Evolutionary conservation across 2,329 filamentous ascomycete species (phyloP).

Genomic region (Apiospora saccharicola): DNA sequence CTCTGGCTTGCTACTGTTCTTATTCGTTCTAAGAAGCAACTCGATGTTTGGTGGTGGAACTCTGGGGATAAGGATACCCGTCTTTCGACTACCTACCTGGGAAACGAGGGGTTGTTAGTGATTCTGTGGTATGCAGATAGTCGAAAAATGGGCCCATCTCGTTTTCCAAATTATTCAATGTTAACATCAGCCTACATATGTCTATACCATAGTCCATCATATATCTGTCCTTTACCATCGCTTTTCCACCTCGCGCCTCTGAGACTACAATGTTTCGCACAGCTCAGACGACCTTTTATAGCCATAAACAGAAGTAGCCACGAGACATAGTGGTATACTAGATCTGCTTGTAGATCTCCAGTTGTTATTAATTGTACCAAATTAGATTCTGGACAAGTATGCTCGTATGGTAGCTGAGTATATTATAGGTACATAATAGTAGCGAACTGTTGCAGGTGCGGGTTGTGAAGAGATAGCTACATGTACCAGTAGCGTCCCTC

Average conservation of each 20-base stretch:
- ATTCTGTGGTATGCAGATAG: neutral
- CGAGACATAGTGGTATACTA: neutral
- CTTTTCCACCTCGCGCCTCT: neutral
- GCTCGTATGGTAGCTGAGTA: neutral
- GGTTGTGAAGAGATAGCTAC: neutral
- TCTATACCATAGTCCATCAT: neutral
- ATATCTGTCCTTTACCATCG: neutral
- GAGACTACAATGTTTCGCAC: neutral
- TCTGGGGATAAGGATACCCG: slow-evolving; percentile 17
- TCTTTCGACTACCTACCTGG: neutral
- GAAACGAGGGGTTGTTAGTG: slow-evolving; percentile 23
- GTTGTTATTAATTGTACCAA: neutral
- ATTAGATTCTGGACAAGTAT: neutral
- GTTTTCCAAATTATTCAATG: neutral
- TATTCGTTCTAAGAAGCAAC: neutral
- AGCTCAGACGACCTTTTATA: neutral
- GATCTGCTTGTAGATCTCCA: too few species aligned
- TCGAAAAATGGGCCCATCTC: slow-evolving; percentile 11
- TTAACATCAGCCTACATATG: neutral
- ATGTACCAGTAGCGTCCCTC: neutral
- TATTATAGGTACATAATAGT: neutral
- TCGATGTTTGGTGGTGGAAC: slow-evolving; percentile 2
- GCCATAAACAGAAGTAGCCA: neutral
- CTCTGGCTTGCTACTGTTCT: neutral
- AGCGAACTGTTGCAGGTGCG: neutral